Conservation (phyloP, 1,284 basidiomycete species). For the Microbotryum intermedium region DNA sequence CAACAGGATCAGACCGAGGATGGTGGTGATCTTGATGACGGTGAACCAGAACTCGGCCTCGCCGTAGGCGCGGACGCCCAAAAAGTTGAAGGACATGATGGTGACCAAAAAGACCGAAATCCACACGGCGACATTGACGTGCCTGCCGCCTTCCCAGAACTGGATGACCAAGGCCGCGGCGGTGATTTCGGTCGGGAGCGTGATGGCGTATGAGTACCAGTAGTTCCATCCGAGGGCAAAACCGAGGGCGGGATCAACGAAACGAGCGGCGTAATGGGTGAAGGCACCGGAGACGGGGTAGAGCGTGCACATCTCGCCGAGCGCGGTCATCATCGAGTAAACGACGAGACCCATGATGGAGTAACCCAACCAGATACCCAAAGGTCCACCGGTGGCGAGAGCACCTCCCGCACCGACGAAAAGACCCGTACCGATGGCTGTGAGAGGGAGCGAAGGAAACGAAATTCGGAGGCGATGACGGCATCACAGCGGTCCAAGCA, state of each 20-base stretch:
- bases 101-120: slow-evolving; percentile 18
- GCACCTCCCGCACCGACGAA: slow-evolving; percentile 33
- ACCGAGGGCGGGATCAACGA: slow-evolving; percentile 41
- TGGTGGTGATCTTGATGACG: slow-evolving; percentile 21
- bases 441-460: not conserved
- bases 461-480: too few relatives aligned
- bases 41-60: slow-evolving; percentile 28
- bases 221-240: slow-evolving; percentile 36
- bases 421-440: slow-evolving; percentile 12
- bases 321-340: slow-evolving; percentile 30
- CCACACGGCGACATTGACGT: slow-evolving; percentile 24
- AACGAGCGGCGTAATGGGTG: slow-evolving; percentile 34
- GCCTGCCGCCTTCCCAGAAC: slow-evolving; percentile 15
- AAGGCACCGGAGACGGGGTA: slow-evolving; percentile 26
- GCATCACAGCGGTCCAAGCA: too few relatives aligned
- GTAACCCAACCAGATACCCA: slow-evolving; percentile 34
- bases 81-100: slow-evolving; percentile 19
- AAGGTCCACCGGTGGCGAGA: slow-evolving; percentile 36
- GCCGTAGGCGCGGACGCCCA: slow-evolving; percentile 17
- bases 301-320: slow-evolving; percentile 42
- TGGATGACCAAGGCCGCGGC: slow-evolving; percentile 19
- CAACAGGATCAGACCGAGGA: slow-evolving; percentile 20
- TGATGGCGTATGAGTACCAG: slow-evolving; percentile 9
- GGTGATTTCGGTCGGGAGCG: slow-evolving; percentile 5
- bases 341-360: slow-evolving; percentile 26